A percentile compares a stretch with the other conserved stretches of the same genome.
Conservation (phyloP, 257 asterid genomes). For the Nemophila menziesii region DNA sequence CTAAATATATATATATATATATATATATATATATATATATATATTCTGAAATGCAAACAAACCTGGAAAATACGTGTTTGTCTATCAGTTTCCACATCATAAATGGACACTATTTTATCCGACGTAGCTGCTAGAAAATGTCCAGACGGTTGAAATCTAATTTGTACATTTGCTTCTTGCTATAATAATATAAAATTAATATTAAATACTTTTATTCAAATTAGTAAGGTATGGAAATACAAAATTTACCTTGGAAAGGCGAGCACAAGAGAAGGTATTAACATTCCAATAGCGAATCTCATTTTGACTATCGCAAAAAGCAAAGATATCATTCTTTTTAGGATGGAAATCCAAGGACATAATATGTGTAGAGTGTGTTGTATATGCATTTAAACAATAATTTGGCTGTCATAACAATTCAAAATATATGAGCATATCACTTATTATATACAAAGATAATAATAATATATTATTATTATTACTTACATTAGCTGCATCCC, state of each 20-base stretch:
- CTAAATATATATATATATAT: not conserved
- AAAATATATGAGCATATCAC: no score
- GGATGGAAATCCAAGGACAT: slow-evolving; percentile 96
- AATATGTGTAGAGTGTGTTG: slow-evolving; percentile 63
- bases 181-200: slow-evolving; percentile 17
- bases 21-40: no score
- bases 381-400: slow-evolving; percentile 70
- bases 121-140: slow-evolving; percentile 89
- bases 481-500: slow-evolving; percentile 98
- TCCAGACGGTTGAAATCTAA: slow-evolving; percentile 93
- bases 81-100: slow-evolving; percentile 83
- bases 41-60: slow-evolving; percentile 4
- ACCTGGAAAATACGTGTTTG: slow-evolving; percentile 88
- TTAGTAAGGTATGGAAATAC: no score
- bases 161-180: slow-evolving; percentile 98
- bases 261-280: slow-evolving; percentile 54
- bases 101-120: slow-evolving; percentile 72
- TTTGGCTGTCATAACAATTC: slow-evolving; percentile 56
- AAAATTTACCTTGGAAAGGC: slow-evolving; percentile 49
- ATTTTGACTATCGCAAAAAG: slow-evolving; percentile 70
- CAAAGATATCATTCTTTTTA: slow-evolving; percentile 74
- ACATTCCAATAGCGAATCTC: slow-evolving; percentile 76
- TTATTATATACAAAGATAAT: no score
- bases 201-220: slow-evolving; percentile 3
- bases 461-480: no score